A percentile compares a stretch with the other conserved stretches of the same genome.
These are phyloP conservation scores for Mayamaea pseudoterrestris DNA, from an alignment of 108 stramenopile genomes.

Conservation along the genomic window DNA sequence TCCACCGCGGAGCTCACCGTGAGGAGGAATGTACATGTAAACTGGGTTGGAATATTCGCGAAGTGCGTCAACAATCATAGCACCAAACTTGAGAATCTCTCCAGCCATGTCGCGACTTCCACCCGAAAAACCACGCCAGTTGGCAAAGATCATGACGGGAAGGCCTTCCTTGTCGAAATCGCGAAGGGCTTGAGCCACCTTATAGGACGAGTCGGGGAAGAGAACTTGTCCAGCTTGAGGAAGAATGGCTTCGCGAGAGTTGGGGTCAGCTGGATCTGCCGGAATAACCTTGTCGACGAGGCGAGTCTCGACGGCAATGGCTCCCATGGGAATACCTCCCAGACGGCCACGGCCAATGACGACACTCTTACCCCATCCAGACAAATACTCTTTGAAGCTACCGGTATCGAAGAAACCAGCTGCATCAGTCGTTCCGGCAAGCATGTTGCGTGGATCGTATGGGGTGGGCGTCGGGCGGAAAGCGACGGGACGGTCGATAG, in stretches of 20 bases:
- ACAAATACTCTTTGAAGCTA: conserved; percentile 90
- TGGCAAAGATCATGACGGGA: conserved; percentile 97
- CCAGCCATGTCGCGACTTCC: conserved; percentile 98
- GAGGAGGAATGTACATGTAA: conserved; percentile 95
- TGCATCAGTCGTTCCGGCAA: conserved; percentile 62
- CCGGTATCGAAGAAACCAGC: conserved; percentile 94
- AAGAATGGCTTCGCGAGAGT: conserved; percentile 88
- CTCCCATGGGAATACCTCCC: conserved; percentile 96
- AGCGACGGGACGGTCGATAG: conserved; percentile 78
- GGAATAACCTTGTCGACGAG: conserved; percentile 89
- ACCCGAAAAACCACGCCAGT: conserved; percentile 98
- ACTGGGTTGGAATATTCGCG: conserved; percentile 93
- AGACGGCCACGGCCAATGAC: conserved; percentile 93
- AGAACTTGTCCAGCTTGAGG: conserved; percentile 95
- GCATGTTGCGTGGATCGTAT: conserved; percentile 94
- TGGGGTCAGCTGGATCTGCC: conserved; percentile 95
- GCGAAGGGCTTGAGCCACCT: conserved; percentile 92
- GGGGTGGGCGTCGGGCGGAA: conserved; percentile 85
- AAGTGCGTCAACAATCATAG: conserved; percentile 97
- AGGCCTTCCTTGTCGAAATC: conserved; percentile 97
- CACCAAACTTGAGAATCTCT: conserved; percentile 96
- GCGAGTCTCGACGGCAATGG: conserved; percentile 95
- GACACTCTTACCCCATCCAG: conserved; percentile 96
- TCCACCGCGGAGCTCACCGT: conserved; percentile 96
- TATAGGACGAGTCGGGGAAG: conserved; percentile 97